Evolutionary conservation across 2,329 filamentous ascomycete genomes (phyloP), one percentile per base, ranked within the genome.

Genomic region (Penicillium sp.): DNA sequence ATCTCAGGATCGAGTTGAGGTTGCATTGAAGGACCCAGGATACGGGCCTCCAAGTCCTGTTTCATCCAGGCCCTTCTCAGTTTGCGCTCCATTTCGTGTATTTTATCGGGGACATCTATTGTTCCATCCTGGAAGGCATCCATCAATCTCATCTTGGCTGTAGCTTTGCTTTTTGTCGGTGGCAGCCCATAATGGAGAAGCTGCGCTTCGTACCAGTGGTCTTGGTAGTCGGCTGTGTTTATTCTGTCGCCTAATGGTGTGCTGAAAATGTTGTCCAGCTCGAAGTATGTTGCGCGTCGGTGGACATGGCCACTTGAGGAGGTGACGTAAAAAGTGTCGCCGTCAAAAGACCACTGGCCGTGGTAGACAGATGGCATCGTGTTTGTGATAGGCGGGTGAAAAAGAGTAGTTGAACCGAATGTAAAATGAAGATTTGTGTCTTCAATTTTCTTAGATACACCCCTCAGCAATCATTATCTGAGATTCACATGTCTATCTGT

Each of bases 151-250:
- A 81, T 75, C 49, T 80, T 78, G 9, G 80, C 80, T 0, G 75
- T 73, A 21, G 77, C 74, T 64, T 83, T 83, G 39, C 73, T 72
- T 58, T 79, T 80, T 17, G 77, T 79, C 0, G 74, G 72, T 6
- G 69, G 70, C 0, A 84, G 69, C 1, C 78, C 80, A 64, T 83
- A 84, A 64, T 84, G 81, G 4, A 81, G 64, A 10, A 83, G 71
- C 54, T 84, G 80, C 0, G 81, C 79, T 53, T 80, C 75, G 51
- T 80, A 84, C 76, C 77, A 84, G 54, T 83, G 78, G 1, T 72
- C 79, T 0, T 79, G 74, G 38, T 73, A 74, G 57, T 82, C 77
- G 39, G 75, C 71, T 15, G 31, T 21, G 6, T 53, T 40, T 3
- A 41, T 43, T 4, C 13, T 44, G 12, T 45, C 34, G 3, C 26